Base-by-base conservation (phyloP, 768 basidiomycete genomes). In the Leccinum longicurvipes region DNA sequence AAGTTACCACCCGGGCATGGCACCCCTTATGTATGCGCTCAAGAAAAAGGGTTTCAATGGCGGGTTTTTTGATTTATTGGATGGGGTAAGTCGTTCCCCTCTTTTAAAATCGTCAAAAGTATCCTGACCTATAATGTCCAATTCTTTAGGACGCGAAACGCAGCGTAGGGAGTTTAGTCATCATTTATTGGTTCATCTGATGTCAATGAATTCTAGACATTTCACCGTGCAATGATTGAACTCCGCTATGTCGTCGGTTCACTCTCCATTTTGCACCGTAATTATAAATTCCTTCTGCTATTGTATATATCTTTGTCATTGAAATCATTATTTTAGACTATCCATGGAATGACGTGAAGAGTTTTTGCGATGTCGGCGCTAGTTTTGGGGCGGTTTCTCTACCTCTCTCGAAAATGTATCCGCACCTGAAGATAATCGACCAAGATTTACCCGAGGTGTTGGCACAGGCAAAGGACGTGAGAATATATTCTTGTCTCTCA, bases 401-500 rank as follows among this genome's bases (percentile, higher is more conserved):
- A 1, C 62, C 65, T 23, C 61, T 71, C 45, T 54, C 67, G 3
- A 70, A 59, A 50, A 58, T 53, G 42, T 58, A 60, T 45, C 68
- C 67, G 9, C 65, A 67, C 24, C 47, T 72, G 29, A 67, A 63
- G 36, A 63, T 72, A 24, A 45, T 45, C 6, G 34, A 66, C n/a
- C 68, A 72, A 48, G 68, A 71, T 52, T 50, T 72, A 21, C 68
- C 69, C 11, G 60, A 64, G 23, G 63, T 71, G 9, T 39, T 69
- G 9, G 51, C 5, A 4, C 59, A 54, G 14, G 66, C 66, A 24
- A 57, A 61, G 17, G 59, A 61, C n/a, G 62, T 66, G 36, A 56
- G 58, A 2, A 34, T 11, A 44, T 53, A 9, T 36, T 5, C 9
- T 29, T 29, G 28, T 10, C 3, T 24, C 19, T 21, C 27, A 34